Evolutionary conservation across 257 asterid genomes (phyloP).

Genomic region (Nicotiana tomentosiformis): DNA sequence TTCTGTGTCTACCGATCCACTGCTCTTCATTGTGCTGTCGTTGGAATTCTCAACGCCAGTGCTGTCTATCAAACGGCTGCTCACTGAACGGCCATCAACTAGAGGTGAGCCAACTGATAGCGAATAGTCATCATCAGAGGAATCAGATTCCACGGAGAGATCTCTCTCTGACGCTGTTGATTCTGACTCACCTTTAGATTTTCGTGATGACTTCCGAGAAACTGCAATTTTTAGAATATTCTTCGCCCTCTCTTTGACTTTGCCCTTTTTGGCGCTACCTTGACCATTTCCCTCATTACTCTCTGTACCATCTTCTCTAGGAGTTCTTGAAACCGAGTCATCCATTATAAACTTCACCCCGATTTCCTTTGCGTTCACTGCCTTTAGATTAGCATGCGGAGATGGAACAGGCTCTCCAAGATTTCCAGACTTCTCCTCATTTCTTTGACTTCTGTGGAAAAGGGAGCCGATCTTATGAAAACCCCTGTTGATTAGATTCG

Average conservation of each 20-base stretch:
- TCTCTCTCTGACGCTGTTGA: conserved; percentile 10
- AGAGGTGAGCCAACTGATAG: not conserved
- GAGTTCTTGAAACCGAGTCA: conserved; percentile 28
- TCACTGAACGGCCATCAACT: not conserved
- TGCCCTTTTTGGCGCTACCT: conserved; percentile 11
- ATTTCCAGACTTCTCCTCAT: conserved; percentile 27
- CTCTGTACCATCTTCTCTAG: conserved; percentile 34
- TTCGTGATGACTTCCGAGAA: not conserved
- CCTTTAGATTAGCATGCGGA: conserved; percentile 45
- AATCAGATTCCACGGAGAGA: not conserved
- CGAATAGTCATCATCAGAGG: conserved; percentile 6
- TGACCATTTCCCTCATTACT: conserved; percentile 27
- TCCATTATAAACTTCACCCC: conserved; percentile 53
- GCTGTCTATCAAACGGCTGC: not conserved
- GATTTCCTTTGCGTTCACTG: conserved; percentile 32
- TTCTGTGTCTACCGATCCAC: not conserved
- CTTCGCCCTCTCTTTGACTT: not conserved
- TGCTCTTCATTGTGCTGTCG: not conserved
- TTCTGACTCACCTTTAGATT: conserved; percentile 11
- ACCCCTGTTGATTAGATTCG: conserved; percentile 43
- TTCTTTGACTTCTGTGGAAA: conserved; percentile 45
- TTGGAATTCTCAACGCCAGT: not conserved
- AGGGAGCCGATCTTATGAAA: conserved; percentile 52
- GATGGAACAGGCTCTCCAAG: conserved; percentile 36
- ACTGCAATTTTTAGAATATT: conserved; percentile 12